These are phyloP conservation scores for Petrea volubilis DNA, from an alignment of 257 asterid species.

Conservation along the genomic window DNA sequence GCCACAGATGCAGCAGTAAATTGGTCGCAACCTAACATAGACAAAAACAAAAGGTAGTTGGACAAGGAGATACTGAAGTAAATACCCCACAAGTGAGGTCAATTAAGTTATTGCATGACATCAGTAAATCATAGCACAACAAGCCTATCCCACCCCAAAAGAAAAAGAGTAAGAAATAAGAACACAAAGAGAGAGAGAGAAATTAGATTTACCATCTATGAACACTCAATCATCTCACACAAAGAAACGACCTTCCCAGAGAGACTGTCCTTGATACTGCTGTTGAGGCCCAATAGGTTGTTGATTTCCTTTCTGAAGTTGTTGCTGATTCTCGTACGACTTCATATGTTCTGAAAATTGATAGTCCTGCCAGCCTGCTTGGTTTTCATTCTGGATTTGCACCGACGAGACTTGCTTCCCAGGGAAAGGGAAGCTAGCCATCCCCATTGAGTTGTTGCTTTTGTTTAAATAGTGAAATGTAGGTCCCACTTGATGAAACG, in stretches of 20 bases:
- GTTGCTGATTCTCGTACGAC: constrained; percentile 62
- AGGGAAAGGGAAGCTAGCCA: constrained; percentile 73
- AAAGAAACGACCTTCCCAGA: constrained; percentile 67
- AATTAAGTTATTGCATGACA: neutral
- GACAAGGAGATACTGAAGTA: no score
- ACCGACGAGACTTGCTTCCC: constrained; percentile 71
- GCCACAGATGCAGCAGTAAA: no score
- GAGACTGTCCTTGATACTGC: constrained; percentile 78
- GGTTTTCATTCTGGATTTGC: constrained; percentile 54
- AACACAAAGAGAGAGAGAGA: neutral
- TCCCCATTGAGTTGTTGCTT: constrained; percentile 48
- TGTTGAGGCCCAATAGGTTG: constrained; percentile 53
- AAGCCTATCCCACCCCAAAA: neutral
- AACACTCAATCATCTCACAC: constrained; percentile 66
- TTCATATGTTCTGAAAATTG: constrained; percentile 53
- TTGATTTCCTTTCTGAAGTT: constrained; percentile 56
- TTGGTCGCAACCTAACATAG: no score
- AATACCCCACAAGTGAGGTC: no score
- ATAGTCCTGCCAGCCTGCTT: constrained; percentile 56
- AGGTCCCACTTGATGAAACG: constrained; percentile 47
- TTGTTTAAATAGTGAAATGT: constrained; percentile 40
- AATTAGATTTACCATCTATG: constrained; percentile 51
- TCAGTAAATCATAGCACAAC: neutral
- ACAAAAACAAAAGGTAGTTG: no score
- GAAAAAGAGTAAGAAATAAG: neutral